These are phyloP conservation scores for Knoxdaviesia proteae DNA, from an alignment of 2,329 filamentous ascomycete genomes.

Conservation along the genomic window DNA sequence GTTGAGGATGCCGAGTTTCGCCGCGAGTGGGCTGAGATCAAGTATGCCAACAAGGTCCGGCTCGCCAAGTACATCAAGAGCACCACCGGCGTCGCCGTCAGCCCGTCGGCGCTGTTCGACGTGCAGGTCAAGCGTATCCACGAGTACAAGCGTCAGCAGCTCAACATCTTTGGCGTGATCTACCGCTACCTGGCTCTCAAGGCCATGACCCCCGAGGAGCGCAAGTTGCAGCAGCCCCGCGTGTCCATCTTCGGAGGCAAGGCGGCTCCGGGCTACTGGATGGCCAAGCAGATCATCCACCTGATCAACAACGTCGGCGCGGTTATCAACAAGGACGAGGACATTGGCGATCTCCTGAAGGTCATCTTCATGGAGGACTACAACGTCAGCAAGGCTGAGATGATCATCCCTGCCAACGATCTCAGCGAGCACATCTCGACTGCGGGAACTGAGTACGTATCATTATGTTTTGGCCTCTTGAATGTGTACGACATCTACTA, in stretches of 20 bases:
- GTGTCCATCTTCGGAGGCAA: slow-evolving; percentile 97
- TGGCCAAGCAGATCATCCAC: slow-evolving; percentile 98
- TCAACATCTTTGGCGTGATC: slow-evolving; percentile 97
- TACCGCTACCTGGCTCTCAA: slow-evolving; percentile 85
- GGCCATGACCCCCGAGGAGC: slow-evolving; percentile 59
- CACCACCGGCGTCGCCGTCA: slow-evolving; percentile 60
- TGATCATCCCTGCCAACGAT: slow-evolving; percentile 84
- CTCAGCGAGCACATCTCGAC: slow-evolving; percentile 98
- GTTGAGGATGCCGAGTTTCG: slow-evolving; percentile 78
- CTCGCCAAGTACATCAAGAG: slow-evolving; percentile 81
- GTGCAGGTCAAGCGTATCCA: slow-evolving; percentile 98
- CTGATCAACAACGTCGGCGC: slow-evolving; percentile 79
- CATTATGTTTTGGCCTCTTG: background rate
- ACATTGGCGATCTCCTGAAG: slow-evolving; percentile 86
- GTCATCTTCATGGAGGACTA: slow-evolving; percentile 96
- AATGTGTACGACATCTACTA: slow-evolving; percentile 1
- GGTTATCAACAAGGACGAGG: slow-evolving; percentile 79
- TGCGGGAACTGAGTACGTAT: slow-evolving; percentile 64
- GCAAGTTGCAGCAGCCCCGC: slow-evolving; percentile 68
- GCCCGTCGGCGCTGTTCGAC: slow-evolving; percentile 77
- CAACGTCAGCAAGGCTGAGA: slow-evolving; percentile 98
- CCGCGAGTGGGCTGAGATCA: slow-evolving; percentile 91
- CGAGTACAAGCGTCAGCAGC: slow-evolving; percentile 96
- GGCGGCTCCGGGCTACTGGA: slow-evolving; percentile 96
- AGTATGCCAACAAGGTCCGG: slow-evolving; percentile 84